These are phyloP conservation scores for Herpetomonas muscarum DNA, from an alignment of 208 protist genomes.

Conservation along the genomic window DNA sequence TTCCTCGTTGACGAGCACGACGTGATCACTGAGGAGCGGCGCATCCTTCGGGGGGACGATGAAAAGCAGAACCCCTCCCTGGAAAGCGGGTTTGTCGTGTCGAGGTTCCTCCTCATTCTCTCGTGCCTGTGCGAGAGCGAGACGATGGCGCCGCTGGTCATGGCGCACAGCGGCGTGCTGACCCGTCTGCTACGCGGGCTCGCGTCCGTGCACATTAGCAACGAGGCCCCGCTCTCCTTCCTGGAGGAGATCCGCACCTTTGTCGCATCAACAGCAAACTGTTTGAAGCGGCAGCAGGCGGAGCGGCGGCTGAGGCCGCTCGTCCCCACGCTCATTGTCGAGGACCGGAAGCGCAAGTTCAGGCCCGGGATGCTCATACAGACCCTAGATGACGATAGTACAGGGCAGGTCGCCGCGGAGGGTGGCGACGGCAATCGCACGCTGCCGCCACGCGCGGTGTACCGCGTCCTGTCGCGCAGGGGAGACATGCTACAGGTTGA, in stretches of 20 bases:
- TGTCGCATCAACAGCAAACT: constrained; percentile 51
- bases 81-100: constrained; percentile 81
- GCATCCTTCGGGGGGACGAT: constrained; percentile 29
- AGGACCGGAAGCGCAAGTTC: constrained; percentile 39
- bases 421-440: no score
- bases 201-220: constrained; percentile 63
- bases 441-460: not conserved
- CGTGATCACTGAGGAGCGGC: constrained; percentile 53
- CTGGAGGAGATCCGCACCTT: constrained; percentile 68
- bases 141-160: constrained; percentile 54
- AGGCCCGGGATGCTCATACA: constrained; percentile 59
- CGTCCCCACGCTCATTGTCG: constrained; percentile 52
- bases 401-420: not conserved
- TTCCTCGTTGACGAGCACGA: constrained; percentile 50
- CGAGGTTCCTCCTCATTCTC: constrained; percentile 75
- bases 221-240: constrained; percentile 69
- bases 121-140: constrained; percentile 81
- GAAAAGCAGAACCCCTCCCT: constrained; percentile 48
- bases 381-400: constrained; percentile 2
- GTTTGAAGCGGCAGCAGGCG: constrained; percentile 22
- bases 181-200: constrained; percentile 60
- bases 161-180: constrained; percentile 40
- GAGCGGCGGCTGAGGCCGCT: constrained; percentile 35
- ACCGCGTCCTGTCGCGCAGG: constrained; percentile 8
- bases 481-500: constrained; percentile 23